These are phyloP conservation scores for Zhuliangozyma blackwelliae DNA, from an alignment of 1,139 yeast species.

Conservation along the genomic window DNA sequence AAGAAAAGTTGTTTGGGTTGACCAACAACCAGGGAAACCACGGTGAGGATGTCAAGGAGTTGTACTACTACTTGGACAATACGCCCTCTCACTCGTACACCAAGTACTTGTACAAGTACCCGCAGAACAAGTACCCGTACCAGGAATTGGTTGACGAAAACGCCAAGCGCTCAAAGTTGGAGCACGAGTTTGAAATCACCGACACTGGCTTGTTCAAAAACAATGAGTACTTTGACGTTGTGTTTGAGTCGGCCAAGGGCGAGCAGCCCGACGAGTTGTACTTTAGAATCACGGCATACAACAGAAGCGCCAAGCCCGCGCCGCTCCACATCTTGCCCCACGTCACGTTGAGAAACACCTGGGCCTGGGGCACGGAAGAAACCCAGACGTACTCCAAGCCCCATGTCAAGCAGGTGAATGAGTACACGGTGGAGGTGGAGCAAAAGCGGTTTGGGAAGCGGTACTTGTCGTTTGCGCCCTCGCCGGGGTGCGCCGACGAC, in stretches of 20 bases:
- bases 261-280: slow-evolving; percentile 74
- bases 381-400: slow-evolving; percentile 48
- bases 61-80: slow-evolving; percentile 82
- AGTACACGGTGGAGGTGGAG: slow-evolving; percentile 50
- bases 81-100: slow-evolving; percentile 92
- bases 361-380: slow-evolving; percentile 81
- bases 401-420: slow-evolving; percentile 39
- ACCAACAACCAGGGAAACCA: slow-evolving; percentile 95
- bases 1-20: slow-evolving; percentile 84
- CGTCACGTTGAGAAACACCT: slow-evolving; percentile 80
- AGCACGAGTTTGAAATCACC: slow-evolving; percentile 66
- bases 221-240: slow-evolving; percentile 83
- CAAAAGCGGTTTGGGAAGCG: slow-evolving; percentile 75
- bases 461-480: slow-evolving; percentile 73
- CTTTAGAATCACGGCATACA: slow-evolving; percentile 87
- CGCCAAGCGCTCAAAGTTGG: slow-evolving; percentile 57
- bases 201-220: slow-evolving; percentile 79
- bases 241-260: slow-evolving; percentile 87
- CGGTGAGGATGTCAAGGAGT: slow-evolving; percentile 90
- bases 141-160: slow-evolving; percentile 69
- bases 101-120: slow-evolving; percentile 90
- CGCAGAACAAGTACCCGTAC: slow-evolving; percentile 82
- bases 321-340: slow-evolving; percentile 89
- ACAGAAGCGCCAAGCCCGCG: slow-evolving; percentile 78
- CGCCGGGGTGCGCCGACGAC: slow-evolving; percentile 68